Evolutionary conservation across 1,284 basidiomycete genomes (phyloP), one percentile per base, ranked within the genome.

Genomic region (Sporisorium graminicola): DNA sequence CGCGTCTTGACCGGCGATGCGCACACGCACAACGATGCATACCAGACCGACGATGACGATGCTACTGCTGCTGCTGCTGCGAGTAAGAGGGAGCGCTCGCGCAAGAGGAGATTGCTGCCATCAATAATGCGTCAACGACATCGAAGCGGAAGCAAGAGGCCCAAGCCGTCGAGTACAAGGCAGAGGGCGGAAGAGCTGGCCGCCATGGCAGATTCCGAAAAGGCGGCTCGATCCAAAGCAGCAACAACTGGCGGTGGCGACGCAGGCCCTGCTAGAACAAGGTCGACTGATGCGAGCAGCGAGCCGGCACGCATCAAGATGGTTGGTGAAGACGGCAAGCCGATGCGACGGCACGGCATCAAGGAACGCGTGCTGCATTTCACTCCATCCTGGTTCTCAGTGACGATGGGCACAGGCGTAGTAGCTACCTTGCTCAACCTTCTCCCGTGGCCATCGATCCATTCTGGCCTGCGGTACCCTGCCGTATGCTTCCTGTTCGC

Each of bases 401-500:
- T 81, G 24, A 74, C 67, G 5, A 79, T 79, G 77, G 79, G 80
- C 10, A 82, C 80, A 3, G 80, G 80, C 26, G 79, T 78, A 5
- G 59, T 77, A 20, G 65, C 76, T 2, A 79, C 76, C 1, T 47
- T 82, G 16, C 64, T 82, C 46, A 71, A 73, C 14, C 67, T 80
- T 1, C 56, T 82, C 5, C 77, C 77, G 0, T 81, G 74, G 74
- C 55, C 64, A 12, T 65, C 66, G 20, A 71, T 75, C 22, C 74
- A 77, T 27, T 37, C 54, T 0, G 75, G 74, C 0, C 49, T 81
- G 7, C 61, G 71, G 2, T 79, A 59, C 14, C 64, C 67, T 7
- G 74, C 74, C 2, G 6, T 58, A 1, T 71, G 65, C 55, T 79
- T 71, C 37, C 46, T 80, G 42, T 37, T 80, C 1, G 67, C n/a